A percentile compares a stretch with the other conserved stretches of the same genome.
These are phyloP conservation scores for Suillus sp. DNA, from an alignment of 768 basidiomycete genomes.

Conservation along the genomic window DNA sequence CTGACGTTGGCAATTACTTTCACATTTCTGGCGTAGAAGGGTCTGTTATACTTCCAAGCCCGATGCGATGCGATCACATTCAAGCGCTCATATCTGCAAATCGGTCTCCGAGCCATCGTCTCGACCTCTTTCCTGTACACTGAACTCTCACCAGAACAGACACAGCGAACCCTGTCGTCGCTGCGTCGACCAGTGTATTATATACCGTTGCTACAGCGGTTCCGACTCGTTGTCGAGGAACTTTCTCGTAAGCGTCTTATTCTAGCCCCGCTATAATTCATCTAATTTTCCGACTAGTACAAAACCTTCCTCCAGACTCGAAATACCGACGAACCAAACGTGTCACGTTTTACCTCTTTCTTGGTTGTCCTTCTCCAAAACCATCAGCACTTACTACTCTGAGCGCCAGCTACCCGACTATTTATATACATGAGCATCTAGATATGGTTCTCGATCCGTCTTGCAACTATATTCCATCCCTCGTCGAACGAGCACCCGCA, in stretches of 20 bases:
- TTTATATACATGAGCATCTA: constrained; percentile 2
- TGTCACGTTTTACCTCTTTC: background rate
- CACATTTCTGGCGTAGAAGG: background rate
- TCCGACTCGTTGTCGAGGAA: background rate
- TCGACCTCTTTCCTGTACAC: constrained; percentile 5
- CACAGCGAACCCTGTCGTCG: constrained; percentile 2
- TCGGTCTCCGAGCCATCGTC: background rate
- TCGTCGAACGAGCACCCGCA: background rate
- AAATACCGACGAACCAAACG: background rate
- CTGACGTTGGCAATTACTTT: too few species aligned
- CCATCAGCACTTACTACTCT: background rate
- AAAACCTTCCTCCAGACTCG: background rate
- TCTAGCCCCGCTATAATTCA: constrained; percentile 6
- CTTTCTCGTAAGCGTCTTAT: constrained; percentile 7
- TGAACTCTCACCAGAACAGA: too few species aligned
- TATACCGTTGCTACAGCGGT: background rate
- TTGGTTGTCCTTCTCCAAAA: background rate
- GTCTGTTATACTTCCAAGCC: background rate
- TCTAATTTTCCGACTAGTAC: constrained; percentile 2
- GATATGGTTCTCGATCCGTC: background rate
- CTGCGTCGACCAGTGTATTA: constrained; percentile 6
- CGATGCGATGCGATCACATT: background rate
- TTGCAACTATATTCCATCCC: background rate
- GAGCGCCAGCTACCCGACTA: background rate
- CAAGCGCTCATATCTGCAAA: constrained; percentile 8